These are phyloP conservation scores for Leishmania lainsoni DNA, from an alignment of 208 protist species.

Conservation along the genomic window DNA sequence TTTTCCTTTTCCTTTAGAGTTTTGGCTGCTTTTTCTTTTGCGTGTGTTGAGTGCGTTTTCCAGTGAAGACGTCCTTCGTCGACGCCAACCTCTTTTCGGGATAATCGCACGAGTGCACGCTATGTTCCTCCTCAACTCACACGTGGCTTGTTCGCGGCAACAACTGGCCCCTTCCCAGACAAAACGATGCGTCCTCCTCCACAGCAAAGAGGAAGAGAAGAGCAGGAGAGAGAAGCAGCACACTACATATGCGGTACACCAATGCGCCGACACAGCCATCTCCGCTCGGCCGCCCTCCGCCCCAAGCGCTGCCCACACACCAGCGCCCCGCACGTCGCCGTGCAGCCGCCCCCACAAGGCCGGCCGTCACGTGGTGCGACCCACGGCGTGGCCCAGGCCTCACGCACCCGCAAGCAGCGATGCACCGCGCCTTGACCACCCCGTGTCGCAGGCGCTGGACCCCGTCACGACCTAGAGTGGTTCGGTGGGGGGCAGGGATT, in stretches of 20 bases:
- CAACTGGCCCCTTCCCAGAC: no score
- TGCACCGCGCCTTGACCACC: background rate
- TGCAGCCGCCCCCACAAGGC: no score
- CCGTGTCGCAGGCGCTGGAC: background rate
- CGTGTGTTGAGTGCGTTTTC: background rate
- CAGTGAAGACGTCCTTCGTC: no score
- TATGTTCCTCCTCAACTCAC: no score
- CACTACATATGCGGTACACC: background rate
- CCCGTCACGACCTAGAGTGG: background rate
- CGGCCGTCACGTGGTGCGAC: background rate
- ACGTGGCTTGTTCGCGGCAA: no score
- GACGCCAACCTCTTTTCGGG: no score
- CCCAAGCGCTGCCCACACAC: background rate
- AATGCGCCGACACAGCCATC: background rate
- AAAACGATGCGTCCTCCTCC: no score
- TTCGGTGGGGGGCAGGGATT: background rate
- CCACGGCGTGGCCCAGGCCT: background rate
- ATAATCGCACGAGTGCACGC: no score
- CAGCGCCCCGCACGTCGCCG: background rate
- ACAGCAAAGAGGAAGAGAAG: background rate
- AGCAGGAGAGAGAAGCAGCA: background rate
- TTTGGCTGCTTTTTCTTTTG: background rate
- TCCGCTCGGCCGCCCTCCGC: background rate
- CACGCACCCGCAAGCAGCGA: background rate
- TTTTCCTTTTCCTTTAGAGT: background rate